A percentile compares a stretch with the other conserved stretches of the same genome.
Evolutionary conservation across 192 early-diverging fungal species (phyloP).

Genomic region (Umbelopsis sp.): DNA sequence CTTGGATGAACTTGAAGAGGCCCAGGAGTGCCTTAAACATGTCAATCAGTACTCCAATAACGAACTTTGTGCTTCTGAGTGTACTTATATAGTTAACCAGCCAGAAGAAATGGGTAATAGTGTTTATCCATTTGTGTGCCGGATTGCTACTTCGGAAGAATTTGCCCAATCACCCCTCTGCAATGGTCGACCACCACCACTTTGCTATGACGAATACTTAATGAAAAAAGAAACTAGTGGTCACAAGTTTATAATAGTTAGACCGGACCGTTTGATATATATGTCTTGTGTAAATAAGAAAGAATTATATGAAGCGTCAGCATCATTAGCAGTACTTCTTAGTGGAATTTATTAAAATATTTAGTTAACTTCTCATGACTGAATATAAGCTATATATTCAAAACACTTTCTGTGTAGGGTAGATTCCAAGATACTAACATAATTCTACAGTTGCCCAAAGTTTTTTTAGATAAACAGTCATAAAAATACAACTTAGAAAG

Average conservation of each 20-base stretch:
- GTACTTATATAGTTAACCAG: neutral
- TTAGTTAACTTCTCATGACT: too few species aligned
- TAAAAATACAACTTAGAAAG: too few species aligned
- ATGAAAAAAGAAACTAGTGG: neutral
- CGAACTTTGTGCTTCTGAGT: neutral
- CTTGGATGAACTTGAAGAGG: neutral
- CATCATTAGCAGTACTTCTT: neutral
- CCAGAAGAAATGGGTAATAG: neutral
- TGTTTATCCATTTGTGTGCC: neutral
- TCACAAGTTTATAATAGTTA: constrained; percentile 10
- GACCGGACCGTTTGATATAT: constrained; percentile 8
- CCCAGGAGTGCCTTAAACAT: neutral
- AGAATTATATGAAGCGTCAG: neutral
- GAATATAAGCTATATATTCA: too few species aligned
- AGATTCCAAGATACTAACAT: too few species aligned
- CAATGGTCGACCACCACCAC: neutral
- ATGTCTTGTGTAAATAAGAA: constrained; percentile 1
- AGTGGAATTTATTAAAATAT: neutral
- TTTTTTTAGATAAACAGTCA: too few species aligned
- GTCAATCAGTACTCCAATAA: neutral
- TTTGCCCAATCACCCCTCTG: constrained; percentile 15
- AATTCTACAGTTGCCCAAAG: too few species aligned
- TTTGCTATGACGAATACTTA: neutral
- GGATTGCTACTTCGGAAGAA: constrained; percentile 16
- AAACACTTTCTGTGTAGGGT: too few species aligned